A percentile compares a stretch with the other conserved stretches of the same genome.
phyloP scores from a whole-genome alignment of 495 filamentous ascomycete genomes.

The Penicillium mononematosum region DNA sequence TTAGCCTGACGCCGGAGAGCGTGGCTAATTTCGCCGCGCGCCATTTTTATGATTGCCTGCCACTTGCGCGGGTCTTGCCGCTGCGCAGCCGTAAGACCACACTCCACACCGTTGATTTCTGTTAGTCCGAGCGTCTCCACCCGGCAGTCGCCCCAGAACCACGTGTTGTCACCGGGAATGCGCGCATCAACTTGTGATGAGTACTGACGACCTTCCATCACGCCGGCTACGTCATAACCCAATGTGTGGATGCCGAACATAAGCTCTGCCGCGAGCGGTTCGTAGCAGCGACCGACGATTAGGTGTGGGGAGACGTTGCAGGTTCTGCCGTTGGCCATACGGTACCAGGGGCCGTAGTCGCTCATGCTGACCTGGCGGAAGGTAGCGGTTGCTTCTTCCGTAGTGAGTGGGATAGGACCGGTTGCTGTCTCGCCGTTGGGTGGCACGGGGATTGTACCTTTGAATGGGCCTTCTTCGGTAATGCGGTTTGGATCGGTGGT shows the following conservation, averaged over 20 bases:
- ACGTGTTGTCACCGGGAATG: conserved; percentile 42
- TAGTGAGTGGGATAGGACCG: conserved; percentile 30
- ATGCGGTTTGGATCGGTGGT: conserved; percentile 38
- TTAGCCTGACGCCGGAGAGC: not conserved
- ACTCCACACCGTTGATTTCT: conserved; percentile 51
- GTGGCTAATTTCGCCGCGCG: not conserved
- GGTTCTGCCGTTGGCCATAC: conserved; percentile 34
- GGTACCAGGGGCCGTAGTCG: conserved; percentile 51
- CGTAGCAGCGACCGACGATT: conserved; percentile 55
- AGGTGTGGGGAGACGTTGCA: conserved; percentile 50
- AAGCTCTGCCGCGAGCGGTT: conserved; percentile 46
- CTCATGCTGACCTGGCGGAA: conserved; percentile 44
- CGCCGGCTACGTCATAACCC: conserved; percentile 35
- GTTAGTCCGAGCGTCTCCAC: conserved; percentile 54
- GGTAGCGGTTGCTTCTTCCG: conserved; percentile 30
- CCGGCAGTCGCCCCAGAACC: conserved; percentile 59
- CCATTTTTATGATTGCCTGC: conserved; percentile 43
- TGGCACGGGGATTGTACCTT: not conserved
- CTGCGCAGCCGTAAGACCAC: conserved; percentile 40
- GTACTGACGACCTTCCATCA: conserved; percentile 43
- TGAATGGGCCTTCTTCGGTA: conserved; percentile 20
- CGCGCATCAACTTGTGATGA: conserved; percentile 45
- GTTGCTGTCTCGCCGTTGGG: not conserved
- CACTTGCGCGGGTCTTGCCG: conserved; percentile 43
- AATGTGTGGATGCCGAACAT: conserved; percentile 39